Evolutionary conservation across 2,329 filamentous ascomycete species (phyloP), one percentile per base, ranked within the genome.

Genomic region (Diaporthe sp.): DNA sequence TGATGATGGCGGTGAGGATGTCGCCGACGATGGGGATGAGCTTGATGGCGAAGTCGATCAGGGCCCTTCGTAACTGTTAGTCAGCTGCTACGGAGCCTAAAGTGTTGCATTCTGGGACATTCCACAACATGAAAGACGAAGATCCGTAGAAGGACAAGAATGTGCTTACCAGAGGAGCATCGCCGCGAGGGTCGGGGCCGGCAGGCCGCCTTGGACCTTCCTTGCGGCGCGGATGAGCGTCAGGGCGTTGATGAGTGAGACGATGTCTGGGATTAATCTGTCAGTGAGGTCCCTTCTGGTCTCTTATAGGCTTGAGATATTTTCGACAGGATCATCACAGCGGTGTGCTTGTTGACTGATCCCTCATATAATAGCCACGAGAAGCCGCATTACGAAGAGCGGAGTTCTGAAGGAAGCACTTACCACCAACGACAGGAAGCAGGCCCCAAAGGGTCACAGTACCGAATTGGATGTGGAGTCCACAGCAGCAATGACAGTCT

Each of bases 401-500:
- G 31, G 15, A 28, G n/a, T 19, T 34, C 9, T 4, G n/a, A 1
- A 68, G 31, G 13, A 10, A 34, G 13, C 2, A 69, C 65, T 69
- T n/a, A 69, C 65, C 65, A 22, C 75, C 75, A 17, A 76, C 49
- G 37, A 76, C 46, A 28, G 75, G 75, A 57, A 76, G 28, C 8
- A 76, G 61, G 9, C 73, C 75, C 75, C 75, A 76, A 5, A 76
- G 46, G 28, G 73, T 71, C 39, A 61, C 75, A n/a, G 75, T 73
- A 17, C 75, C 75, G 57, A 76, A 76, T 57, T 76, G 75, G 42
- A 76, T 25, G 42, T 75, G 75, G 28, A 75, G 34, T 6, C 75
- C 75, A 57, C 75, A 76, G 69, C 75, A 76, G 62, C 75, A 76
- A 69, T 76, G 68, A 57, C 75, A 76, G 75, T 76, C 75, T 31